Evolutionary conservation across 352 stramenopile species (phyloP), one percentile per base, ranked within the genome.

Genomic region (Pythium oligandrum): DNA sequence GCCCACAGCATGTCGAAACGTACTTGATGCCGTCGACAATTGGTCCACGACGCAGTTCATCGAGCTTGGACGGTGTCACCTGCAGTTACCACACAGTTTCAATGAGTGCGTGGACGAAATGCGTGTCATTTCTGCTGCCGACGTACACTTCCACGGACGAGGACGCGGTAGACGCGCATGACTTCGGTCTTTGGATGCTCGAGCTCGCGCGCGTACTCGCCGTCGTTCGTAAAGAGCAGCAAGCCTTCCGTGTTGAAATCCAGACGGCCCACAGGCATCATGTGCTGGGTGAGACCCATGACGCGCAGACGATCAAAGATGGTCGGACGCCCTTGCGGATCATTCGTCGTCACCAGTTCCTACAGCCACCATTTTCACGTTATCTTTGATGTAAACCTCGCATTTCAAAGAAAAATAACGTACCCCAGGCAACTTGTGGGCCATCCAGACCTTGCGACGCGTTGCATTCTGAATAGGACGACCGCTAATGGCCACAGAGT

Each of bases 241-340:
- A 98, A 64, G 1, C 91, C 91, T 61, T 97, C 90, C 11, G 86
- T 96, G 51, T 96, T 94, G 62, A 86, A 97, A 59, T 98, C 91
- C n/a, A 98, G 75, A 55, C 88, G 85, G 58, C 90, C 88, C 51
- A 97, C 87, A 6, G 89, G 78, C 74, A 96, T 96, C 58, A 97
- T 77, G 61, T 95, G 83, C 53, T 88, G 66, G 17, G 69, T 70
- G 34, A 96, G 65, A 0, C 84, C 85, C 83, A 96, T 96, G 12
- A 72, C 48, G 4, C 73, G 69, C 43, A 97, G 66, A 8, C 88
- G 85, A 48, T 92, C 75, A 49, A 97, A 96, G 56, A 97, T 92
- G 33, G 88, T 97, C 4, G 73, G 66, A 3, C 90, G 70, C 10
- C 82, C 80, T 45, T 95, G 56, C 30, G 85, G 83, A 46, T 96